Base-by-base conservation (phyloP, 768 basidiomycete genomes). In the Jaapia argillacea region DNA sequence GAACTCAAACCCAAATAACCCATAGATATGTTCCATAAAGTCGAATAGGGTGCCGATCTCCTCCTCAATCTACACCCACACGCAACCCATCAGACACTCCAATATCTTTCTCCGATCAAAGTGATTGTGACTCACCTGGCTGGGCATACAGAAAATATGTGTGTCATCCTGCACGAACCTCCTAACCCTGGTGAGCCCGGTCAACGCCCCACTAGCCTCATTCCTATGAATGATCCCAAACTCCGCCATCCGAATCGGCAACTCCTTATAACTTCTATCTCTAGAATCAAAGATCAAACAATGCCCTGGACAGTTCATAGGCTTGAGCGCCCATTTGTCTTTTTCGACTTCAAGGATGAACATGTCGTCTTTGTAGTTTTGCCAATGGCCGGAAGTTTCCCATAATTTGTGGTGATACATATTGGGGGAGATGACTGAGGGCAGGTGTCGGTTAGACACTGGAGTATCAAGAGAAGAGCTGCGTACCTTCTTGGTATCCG, bases 241-340 rank as follows among this genome's bases (percentile, higher is more conserved):
- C 58, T 99, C 96, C 4, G 94, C 94, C 85, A 97, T 91, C 22
- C 96, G 81, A 51, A 99, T 81, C 5, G 96, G 96, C 12, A 98
- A 73, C 62, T 99, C 96, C 59, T 82, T 86, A 68, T 98, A 97
- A 48, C 80, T 84, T 49, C 96, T 79, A 61, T 96, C 93, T 45
- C 88, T 75, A 21, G 87, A 85, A 64, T 91, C 94, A 57, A 98
- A 99, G 53, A 99, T 88, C 40, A 98, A 63, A 62, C 88, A 92
- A 60, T 98, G 96, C 4, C 93, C 93, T 0, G 88, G 96, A 68
- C 96, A 98, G 64, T 99, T 99, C 96, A 99, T 99, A 16, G 96
- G 96, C 66, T 98, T 96, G 46, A 98, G 72, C 0, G 75, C 94
- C 79, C 90, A 99, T 57, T 77, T 77, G 66, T 97, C 92, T 67